phyloP scores from a whole-genome alignment of 2,329 filamentous ascomycete genomes.

The Cytospora schulzeri region DNA sequence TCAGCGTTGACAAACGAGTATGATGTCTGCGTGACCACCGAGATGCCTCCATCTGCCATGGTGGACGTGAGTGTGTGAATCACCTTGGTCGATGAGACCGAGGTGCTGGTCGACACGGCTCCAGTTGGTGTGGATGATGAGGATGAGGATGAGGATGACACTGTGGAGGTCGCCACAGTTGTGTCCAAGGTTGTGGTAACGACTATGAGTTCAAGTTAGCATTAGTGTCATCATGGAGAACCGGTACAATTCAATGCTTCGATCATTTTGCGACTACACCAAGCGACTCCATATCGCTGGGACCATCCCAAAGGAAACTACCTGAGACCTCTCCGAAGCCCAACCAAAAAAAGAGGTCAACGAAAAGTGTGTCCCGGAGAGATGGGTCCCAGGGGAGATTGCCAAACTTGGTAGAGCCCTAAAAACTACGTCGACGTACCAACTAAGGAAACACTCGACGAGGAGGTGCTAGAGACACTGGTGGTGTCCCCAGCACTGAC shows the following conservation, averaged over 20 bases:
- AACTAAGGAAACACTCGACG: slow-evolving; percentile 8
- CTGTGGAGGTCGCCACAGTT: slow-evolving; percentile 12
- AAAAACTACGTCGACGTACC: slow-evolving; percentile 19
- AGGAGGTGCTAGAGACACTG: slow-evolving; percentile 13
- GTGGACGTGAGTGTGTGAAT: slow-evolving; percentile 50
- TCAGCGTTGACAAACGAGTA: slow-evolving; percentile 47
- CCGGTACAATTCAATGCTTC: not conserved
- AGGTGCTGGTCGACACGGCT: slow-evolving; percentile 30
- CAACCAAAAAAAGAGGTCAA: not conserved
- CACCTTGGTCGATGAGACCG: slow-evolving; percentile 36
- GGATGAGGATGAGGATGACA: not conserved
- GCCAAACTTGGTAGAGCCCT: not conserved
- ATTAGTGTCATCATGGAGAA: not conserved
- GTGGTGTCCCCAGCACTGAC: slow-evolving; percentile 6
- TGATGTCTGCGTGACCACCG: slow-evolving; percentile 52
- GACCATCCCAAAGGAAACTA: not conserved
- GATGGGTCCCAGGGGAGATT: not conserved
- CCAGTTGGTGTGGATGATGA: too few relatives aligned
- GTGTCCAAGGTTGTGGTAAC: slow-evolving; percentile 23
- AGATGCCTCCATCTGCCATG: slow-evolving; percentile 46
- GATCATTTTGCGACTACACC: not conserved
- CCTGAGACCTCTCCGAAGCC: not conserved
- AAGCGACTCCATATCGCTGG: not conserved
- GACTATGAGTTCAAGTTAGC: not conserved
- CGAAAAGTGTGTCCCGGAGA: not conserved